Base-by-base conservation (phyloP, 345 rosid species). In the Hevea brasiliensis region DNA sequence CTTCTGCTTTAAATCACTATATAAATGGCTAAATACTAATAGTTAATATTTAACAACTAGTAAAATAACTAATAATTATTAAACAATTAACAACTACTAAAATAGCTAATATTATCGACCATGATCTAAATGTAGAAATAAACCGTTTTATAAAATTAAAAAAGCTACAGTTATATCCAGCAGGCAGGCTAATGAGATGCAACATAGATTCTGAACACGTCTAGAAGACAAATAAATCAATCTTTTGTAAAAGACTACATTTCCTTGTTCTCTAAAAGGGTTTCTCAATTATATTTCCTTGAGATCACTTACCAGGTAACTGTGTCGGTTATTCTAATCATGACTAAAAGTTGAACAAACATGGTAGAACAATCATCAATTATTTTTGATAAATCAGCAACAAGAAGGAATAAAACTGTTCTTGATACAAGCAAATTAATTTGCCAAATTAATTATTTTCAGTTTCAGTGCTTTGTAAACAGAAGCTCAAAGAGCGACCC, bases 381-480 rank as follows among this genome's bases (percentile, higher is more conserved):
- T 48, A 9, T 2, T 18, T 57, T 57, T 9, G 29, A n/a, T 0
- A 4, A 50, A 51, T 51, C 13, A 51, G 44, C 17, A 27, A 26
- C 5, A n/a, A n/a, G n/a, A 13, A 56, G 24, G 0, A 37, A 55
- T 27, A 68, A 9, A 15, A 37, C 26, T 7, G 11, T 9, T 40
- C 13, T 40, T 20, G 10, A 15, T 41, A 32, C 3, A 21, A 27
- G 45, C 74, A 26, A 32, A 26, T 21, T 70, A 57, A 57, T 70
- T 42, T 42, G 41, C 40, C 74, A 59, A 45, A 37, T 59, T 42
- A 59, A 42, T 70, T 58, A 45, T 70, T 70, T 70, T 23, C n/a
- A n/a, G 44, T 58, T 56, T 24, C 32, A 20, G 13, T 35, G 14
- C 23, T 21, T 18, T 42, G 65, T 42, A 58, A 48, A 59, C 11